Evolutionary conservation across 352 stramenopile species (phyloP).

Genomic region (Globisporangium abappressorium): DNA sequence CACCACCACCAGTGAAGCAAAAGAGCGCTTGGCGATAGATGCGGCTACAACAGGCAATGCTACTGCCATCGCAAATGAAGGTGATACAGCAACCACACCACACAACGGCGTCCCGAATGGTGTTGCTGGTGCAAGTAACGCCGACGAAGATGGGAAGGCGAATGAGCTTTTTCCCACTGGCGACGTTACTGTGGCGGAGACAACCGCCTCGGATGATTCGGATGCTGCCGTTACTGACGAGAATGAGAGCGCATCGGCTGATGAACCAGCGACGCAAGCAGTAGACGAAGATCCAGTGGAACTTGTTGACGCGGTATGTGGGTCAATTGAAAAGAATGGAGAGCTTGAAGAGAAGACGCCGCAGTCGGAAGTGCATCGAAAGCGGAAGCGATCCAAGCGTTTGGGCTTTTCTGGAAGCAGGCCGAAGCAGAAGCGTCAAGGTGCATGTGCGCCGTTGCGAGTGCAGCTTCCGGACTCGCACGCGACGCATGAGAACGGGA

Average conservation of each 20-base stretch:
- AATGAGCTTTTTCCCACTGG: background rate
- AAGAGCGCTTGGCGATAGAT: background rate
- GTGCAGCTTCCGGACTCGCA: slow-evolving; percentile 27
- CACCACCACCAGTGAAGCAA: slow-evolving; percentile 1
- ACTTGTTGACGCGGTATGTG: background rate
- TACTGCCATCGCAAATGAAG: background rate
- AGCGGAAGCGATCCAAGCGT: slow-evolving; percentile 49
- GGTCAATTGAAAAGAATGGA: background rate
- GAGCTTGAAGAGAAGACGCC: slow-evolving; percentile 1
- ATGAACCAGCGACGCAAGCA: background rate
- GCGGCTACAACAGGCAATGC: background rate
- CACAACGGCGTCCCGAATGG: background rate
- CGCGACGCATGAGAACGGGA: slow-evolving; percentile 18
- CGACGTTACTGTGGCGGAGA: background rate
- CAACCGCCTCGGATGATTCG: slow-evolving; percentile 11
- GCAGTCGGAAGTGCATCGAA: slow-evolving; percentile 15
- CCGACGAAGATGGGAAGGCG: background rate
- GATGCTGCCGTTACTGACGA: slow-evolving; percentile 11
- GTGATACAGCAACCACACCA: background rate
- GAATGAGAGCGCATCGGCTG: slow-evolving; percentile 1
- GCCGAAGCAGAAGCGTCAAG: slow-evolving; percentile 19
- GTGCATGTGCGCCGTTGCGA: slow-evolving; percentile 19
- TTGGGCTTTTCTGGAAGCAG: slow-evolving; percentile 27
- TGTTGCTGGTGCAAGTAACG: background rate
- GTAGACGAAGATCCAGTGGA: background rate